These are phyloP conservation scores for Orbilia blumenaviensis DNA, from an alignment of 2,329 filamentous ascomycete genomes.

Conservation along the genomic window DNA sequence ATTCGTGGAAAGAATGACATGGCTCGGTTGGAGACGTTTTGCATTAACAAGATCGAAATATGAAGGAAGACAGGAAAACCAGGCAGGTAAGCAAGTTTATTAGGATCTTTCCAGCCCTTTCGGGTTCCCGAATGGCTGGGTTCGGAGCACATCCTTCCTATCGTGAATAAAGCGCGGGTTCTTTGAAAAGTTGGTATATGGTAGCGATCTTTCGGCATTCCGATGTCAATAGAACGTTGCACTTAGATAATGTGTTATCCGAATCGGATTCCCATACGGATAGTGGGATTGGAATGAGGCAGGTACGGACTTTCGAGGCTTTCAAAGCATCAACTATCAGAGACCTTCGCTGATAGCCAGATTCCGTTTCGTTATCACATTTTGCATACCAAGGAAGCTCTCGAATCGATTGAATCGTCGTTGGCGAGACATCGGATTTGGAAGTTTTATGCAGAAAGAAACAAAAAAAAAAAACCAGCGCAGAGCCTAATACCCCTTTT, in stretches of 20 bases:
- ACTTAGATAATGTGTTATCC: constrained; percentile 14
- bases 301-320: neutral
- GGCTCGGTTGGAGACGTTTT: neutral
- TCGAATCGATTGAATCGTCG: constrained; percentile 4
- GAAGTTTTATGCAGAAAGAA: constrained; percentile 27
- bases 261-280: neutral
- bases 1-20: constrained; percentile 10
- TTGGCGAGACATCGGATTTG: constrained; percentile 16
- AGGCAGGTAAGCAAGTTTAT: constrained; percentile 1
- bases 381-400: constrained; percentile 14
- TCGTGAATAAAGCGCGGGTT: constrained; percentile 2
- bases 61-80: neutral
- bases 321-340: constrained; percentile 15
- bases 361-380: constrained; percentile 16
- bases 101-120: constrained; percentile 15
- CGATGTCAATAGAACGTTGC: constrained; percentile 5
- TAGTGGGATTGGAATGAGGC: constrained; percentile 19
- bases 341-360: constrained; percentile 5
- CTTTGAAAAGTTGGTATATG: neutral
- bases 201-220: constrained; percentile 26
- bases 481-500: constrained; percentile 28
- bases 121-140: constrained; percentile 18
- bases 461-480: neutral
- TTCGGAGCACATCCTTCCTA: constrained; percentile 1
- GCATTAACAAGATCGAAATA: constrained; percentile 8